Percentiles rank a stretch among this genome's conserved stretches.
Evolutionary conservation across 345 rosid genomes (phyloP).

Genomic region (Dipteronia dyeriana): DNA sequence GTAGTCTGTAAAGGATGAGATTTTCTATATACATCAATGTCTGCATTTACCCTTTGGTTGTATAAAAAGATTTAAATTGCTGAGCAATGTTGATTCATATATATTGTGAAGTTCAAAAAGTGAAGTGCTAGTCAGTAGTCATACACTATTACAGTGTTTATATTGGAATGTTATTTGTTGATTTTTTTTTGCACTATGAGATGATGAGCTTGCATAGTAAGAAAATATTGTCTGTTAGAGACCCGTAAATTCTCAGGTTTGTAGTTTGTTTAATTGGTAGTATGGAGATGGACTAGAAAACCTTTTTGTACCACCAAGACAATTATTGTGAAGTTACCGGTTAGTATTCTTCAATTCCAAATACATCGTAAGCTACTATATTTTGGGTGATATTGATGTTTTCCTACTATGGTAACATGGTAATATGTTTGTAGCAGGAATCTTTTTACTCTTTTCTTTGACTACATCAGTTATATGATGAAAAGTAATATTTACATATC

Average conservation of each 20-base stretch:
- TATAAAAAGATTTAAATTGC: background rate
- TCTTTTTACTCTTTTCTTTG: background rate
- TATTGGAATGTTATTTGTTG: background rate
- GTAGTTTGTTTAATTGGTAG: background rate
- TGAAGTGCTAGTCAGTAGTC: background rate
- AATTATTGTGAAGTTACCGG: background rate
- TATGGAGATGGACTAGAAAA: background rate
- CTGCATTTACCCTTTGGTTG: background rate
- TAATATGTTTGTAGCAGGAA: background rate
- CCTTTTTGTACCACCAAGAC: background rate
- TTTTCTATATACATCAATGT: background rate
- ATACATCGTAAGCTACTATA: background rate
- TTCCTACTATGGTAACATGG: background rate
- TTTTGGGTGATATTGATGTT: background rate
- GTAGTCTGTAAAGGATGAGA: background rate
- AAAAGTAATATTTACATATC: background rate
- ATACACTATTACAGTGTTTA: background rate
- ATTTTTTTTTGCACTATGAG: background rate
- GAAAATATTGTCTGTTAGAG: background rate
- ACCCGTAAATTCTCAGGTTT: constrained; percentile 1
- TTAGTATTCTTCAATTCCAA: background rate
- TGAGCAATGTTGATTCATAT: background rate
- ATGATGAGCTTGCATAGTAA: background rate
- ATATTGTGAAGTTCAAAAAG: background rate
- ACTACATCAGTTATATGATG: background rate